Conservation (phyloP, 2,329 filamentous ascomycete genomes). For the Alternaria tenuissima region DNA sequence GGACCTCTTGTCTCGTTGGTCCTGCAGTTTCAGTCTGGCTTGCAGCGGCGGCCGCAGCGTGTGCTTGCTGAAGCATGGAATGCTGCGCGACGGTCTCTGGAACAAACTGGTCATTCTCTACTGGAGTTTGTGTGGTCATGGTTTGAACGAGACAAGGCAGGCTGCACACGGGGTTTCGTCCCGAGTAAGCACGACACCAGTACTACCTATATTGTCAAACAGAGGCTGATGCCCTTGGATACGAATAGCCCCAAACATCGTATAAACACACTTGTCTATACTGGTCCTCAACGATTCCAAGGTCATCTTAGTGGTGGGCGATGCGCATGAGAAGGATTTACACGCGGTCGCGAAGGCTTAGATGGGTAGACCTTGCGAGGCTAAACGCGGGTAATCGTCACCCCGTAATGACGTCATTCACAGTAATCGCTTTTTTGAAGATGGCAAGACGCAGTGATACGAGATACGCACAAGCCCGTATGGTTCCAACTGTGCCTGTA, state of each 20-base stretch:
- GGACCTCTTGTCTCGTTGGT: slow-evolving; percentile 20
- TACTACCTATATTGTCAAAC: not conserved
- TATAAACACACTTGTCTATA: not conserved
- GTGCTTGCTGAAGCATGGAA: slow-evolving; percentile 42
- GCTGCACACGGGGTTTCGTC: not conserved
- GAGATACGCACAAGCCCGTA: not conserved
- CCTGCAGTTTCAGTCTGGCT: slow-evolving; percentile 25
- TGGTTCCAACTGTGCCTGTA: not conserved
- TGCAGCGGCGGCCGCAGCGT: slow-evolving; percentile 28
- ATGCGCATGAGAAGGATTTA: not conserved
- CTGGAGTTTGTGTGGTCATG: not conserved
- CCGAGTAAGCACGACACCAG: not conserved
- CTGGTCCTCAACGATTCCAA: not conserved
- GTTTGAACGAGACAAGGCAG: not conserved
- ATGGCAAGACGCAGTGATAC: not conserved
- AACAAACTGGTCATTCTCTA: slow-evolving; percentile 21
- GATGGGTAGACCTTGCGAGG: slow-evolving; percentile 6
- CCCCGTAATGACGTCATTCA: not conserved
- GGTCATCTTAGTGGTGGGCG: not conserved
- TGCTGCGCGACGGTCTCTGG: slow-evolving; percentile 30
- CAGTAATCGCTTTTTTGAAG: not conserved
- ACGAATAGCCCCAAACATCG: not conserved
- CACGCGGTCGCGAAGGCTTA: not conserved
- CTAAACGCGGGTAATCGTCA: not conserved
- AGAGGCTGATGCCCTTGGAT: not conserved